phyloP scores from a whole-genome alignment of 495 filamentous ascomycete genomes.

The Pseudomonodictys pantanalensis region DNA sequence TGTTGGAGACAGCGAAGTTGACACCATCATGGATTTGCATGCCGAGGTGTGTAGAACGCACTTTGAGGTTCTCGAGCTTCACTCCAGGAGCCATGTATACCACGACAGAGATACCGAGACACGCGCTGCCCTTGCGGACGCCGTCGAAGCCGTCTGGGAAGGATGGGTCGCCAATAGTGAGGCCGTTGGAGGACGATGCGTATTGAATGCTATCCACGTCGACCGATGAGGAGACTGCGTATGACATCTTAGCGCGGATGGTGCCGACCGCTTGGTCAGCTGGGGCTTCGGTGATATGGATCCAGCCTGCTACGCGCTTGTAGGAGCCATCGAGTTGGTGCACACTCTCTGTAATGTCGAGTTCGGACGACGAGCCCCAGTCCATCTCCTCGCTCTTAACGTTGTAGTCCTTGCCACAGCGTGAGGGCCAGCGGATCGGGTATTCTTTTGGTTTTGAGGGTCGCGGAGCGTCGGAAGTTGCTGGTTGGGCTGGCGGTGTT shows the following conservation, averaged over 20 bases:
- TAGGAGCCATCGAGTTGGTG: constrained; percentile 18
- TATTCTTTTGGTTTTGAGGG: constrained; percentile 17
- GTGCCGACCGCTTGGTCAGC: constrained; percentile 14
- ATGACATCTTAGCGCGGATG: constrained; percentile 18
- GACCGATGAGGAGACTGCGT: constrained; percentile 17
- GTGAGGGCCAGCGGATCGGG: constrained; percentile 24
- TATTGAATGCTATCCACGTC: constrained; percentile 16
- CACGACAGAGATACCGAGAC: constrained; percentile 23
- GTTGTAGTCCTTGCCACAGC: constrained; percentile 27
- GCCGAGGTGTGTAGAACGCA: constrained; percentile 18
- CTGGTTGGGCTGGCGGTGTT: background rate
- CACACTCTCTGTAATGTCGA: constrained; percentile 12
- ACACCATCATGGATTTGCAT: constrained; percentile 22
- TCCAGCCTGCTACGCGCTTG: constrained; percentile 25
- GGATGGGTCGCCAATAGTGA: constrained; percentile 9
- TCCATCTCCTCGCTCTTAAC: constrained; percentile 6
- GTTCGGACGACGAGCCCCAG: constrained; percentile 10
- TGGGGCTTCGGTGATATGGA: constrained; percentile 23
- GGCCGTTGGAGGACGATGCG: background rate
- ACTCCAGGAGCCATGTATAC: constrained; percentile 21
- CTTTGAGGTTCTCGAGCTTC: constrained; percentile 23
- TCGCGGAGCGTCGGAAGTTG: background rate
- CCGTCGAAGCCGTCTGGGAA: constrained; percentile 11
- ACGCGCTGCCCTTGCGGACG: constrained; percentile 12
- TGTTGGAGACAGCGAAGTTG: constrained; percentile 21